A percentile compares a stretch with the other conserved stretches of the same genome.
Conservation (phyloP, 2,329 filamentous ascomycete genomes). For the Proliferodiscus dingleyae region DNA sequence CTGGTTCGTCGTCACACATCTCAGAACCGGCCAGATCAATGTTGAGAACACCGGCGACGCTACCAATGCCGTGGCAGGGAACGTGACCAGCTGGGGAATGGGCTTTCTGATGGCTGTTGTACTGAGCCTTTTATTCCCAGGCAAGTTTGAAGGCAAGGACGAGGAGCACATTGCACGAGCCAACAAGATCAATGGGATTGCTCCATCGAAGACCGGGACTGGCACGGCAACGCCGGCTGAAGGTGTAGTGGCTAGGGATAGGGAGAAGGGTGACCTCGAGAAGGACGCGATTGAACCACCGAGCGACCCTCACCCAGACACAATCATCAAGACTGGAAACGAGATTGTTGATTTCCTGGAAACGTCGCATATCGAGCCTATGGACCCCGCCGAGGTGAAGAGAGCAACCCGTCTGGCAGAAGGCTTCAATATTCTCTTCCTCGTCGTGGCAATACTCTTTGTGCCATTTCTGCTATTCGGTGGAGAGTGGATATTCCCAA, state of each 20-base stretch:
- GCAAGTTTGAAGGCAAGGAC: constrained; percentile 23
- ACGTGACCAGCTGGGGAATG: constrained; percentile 33
- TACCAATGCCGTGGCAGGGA: constrained; percentile 37
- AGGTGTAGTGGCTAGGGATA: neutral
- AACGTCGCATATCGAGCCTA: constrained; percentile 36
- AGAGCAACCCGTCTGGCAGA: constrained; percentile 35
- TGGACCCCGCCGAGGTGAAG: constrained; percentile 35
- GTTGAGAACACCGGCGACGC: constrained; percentile 35
- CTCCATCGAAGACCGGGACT: constrained; percentile 1
- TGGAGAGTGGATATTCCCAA: constrained; percentile 33
- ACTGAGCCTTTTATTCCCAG: constrained; percentile 33
- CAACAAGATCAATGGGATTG: constrained; percentile 31
- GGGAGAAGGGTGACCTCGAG: constrained; percentile 7
- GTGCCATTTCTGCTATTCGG: constrained; percentile 38
- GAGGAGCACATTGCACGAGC: constrained; percentile 22
- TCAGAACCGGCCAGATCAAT: constrained; percentile 32
- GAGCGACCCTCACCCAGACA: constrained; percentile 23
- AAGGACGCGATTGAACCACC: constrained; percentile 10
- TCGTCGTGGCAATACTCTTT: constrained; percentile 34
- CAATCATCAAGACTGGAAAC: constrained; percentile 33
- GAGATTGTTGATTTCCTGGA: constrained; percentile 40
- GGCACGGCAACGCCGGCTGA: constrained; percentile 1
- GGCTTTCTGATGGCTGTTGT: constrained; percentile 33
- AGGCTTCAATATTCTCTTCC: constrained; percentile 33
- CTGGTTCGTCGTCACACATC: constrained; percentile 36